These are phyloP conservation scores for Didymellaceae sp. DNA, from an alignment of 2,329 filamentous ascomycete species.

Conservation along the genomic window DNA sequence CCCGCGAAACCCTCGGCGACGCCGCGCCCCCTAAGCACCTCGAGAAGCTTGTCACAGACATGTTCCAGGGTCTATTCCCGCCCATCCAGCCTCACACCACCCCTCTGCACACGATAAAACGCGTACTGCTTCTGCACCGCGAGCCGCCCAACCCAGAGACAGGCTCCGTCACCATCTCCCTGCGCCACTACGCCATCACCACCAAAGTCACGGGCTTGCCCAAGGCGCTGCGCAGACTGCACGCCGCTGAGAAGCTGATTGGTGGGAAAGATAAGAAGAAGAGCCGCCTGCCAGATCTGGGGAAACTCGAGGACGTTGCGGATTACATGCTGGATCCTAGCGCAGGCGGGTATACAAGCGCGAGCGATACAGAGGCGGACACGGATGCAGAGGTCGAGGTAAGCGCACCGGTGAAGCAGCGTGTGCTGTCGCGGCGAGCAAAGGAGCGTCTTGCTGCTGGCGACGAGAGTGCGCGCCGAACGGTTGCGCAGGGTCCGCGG, in stretches of 20 bases:
- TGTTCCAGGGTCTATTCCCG: slow-evolving; percentile 96
- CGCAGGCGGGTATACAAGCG: slow-evolving; percentile 85
- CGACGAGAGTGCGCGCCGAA: slow-evolving; percentile 47
- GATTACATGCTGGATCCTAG: slow-evolving; percentile 87
- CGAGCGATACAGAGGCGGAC: slow-evolving; percentile 90
- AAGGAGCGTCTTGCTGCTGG: slow-evolving; percentile 52
- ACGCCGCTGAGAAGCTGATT: slow-evolving; percentile 82
- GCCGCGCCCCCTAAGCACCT: slow-evolving; percentile 89
- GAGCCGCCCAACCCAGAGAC: slow-evolving; percentile 59
- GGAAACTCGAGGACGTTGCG: slow-evolving; percentile 88
- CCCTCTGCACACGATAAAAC: slow-evolving; percentile 87
- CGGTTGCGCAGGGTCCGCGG: slow-evolving; percentile 46
- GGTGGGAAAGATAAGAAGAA: slow-evolving; percentile 64
- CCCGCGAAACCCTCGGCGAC: slow-evolving; percentile 40
- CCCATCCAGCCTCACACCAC: slow-evolving; percentile 92
- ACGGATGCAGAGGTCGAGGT: slow-evolving; percentile 97
- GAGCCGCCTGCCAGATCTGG: slow-evolving; percentile 79
- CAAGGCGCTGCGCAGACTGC: slow-evolving; percentile 80
- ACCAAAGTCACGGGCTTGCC: slow-evolving; percentile 86
- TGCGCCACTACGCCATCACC: slow-evolving; percentile 94
- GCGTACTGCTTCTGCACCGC: slow-evolving; percentile 88
- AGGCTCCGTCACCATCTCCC: slow-evolving; percentile 77
- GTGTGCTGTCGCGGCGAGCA: slow-evolving; percentile 64
- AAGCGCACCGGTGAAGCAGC: slow-evolving; percentile 64
- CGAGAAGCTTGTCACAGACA: slow-evolving; percentile 87